Evolutionary conservation across 306 rosid genomes (phyloP), one percentile per base, ranked within the genome.

Genomic region (Lathyrus oleraceus): DNA sequence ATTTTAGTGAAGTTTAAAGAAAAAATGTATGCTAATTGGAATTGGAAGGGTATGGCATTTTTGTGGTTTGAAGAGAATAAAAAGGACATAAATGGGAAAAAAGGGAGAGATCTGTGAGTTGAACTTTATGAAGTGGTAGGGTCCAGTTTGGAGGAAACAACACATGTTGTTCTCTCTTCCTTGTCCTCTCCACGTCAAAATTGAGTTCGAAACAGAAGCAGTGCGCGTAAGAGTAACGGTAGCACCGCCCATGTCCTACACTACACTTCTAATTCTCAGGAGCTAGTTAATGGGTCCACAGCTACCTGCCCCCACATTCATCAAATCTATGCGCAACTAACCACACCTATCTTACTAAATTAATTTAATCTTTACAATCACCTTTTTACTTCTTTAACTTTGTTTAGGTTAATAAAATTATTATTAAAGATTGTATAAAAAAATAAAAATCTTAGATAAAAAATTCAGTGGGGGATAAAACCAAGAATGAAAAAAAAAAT

Each of bases 191-290:
- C 73, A 74, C 73, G 79, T 74, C 74, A 65, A 77, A 27, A 44
- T 57, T 11, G 0, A 65, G 79, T 16, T 77, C 85, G 86, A 86
- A 80, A 70, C 84, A 72, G 58, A 53, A 23, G 66, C 43, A 0
- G 5, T 5, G 88, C 88, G 86, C 96, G 97, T 91, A 42, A 54
- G 30, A 58, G 78, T 79, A 80, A 88, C 96, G 83, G 71, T 77
- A 59, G 56, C 83, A 76, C 84, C 79, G 77, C 83, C 80, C 36
- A 32, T 4, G 5, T 4, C 61, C 38, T 20, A 35, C 19, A 23
- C 16, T 54, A 52, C 70, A 51, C 62, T 47, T 38, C 52, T 43
- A 51, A 39, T 47, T 27, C 52, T 43, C 58, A 61, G 47, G 64
- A 44, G 59, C 59, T 42, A 68, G 21, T 70, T 52, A 73, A 65